These are phyloP conservation scores for Yamadazyma trypodendri DNA, from an alignment of 1,139 yeast species.

Conservation along the genomic window DNA sequence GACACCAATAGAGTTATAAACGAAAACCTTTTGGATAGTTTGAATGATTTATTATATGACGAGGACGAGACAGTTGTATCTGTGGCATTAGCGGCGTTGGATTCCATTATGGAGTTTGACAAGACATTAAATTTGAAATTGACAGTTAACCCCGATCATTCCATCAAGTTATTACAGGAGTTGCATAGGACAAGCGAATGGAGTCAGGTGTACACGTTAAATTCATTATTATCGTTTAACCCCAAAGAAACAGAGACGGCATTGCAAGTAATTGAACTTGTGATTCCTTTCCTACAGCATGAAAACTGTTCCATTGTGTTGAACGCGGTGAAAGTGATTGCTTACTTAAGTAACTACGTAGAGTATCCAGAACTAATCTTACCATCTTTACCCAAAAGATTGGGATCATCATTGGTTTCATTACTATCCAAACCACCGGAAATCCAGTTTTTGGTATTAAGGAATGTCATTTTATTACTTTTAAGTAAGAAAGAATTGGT, in stretches of 20 bases:
- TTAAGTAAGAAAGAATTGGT: slow-evolving; percentile 65
- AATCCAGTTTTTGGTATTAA: slow-evolving; percentile 74
- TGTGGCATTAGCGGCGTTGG: slow-evolving; percentile 69
- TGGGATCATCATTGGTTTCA: slow-evolving; percentile 73
- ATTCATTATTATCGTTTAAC: slow-evolving; percentile 65
- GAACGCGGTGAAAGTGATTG: slow-evolving; percentile 69
- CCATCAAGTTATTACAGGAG: slow-evolving; percentile 43
- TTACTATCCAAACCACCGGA: slow-evolving; percentile 78
- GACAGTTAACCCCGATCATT: slow-evolving; percentile 58
- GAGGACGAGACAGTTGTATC: slow-evolving; percentile 65
- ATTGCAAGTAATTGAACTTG: slow-evolving; percentile 60
- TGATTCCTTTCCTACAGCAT: slow-evolving; percentile 74
- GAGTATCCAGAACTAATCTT: slow-evolving; percentile 38
- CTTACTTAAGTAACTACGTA: slow-evolving; percentile 73
- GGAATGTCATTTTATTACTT: slow-evolving; percentile 76
- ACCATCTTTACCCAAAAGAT: slow-evolving; percentile 55
- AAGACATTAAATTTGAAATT: slow-evolving; percentile 41
- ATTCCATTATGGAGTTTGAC: slow-evolving; percentile 61
- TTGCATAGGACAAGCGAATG: slow-evolving; percentile 70
- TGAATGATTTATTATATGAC: slow-evolving; percentile 60
- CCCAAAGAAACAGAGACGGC: slow-evolving; percentile 73
- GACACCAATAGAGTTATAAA: slow-evolving; percentile 49
- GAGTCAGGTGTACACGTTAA: slow-evolving; percentile 73
- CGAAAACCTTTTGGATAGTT: slow-evolving; percentile 47
- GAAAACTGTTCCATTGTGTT: slow-evolving; percentile 80